Conservation (phyloP, 1,139 yeast species). For the Magnusiomyces ingens region DNA sequence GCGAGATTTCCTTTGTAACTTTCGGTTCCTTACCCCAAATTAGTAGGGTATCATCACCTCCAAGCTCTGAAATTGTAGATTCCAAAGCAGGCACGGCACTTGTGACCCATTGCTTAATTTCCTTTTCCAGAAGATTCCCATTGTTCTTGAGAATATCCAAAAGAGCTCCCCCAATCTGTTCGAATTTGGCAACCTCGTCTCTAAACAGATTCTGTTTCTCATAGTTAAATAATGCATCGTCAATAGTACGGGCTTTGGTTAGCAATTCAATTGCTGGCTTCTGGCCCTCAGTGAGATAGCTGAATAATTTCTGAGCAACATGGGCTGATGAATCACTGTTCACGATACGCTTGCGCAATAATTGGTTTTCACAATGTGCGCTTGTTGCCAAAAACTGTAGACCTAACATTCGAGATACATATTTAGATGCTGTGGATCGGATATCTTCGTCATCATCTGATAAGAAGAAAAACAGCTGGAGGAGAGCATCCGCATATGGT, state of each 20-base stretch:
- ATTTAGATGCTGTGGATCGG: conserved; percentile 23
- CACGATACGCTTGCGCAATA: conserved; percentile 10
- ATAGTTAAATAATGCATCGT: conserved; percentile 39
- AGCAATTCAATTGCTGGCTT: conserved; percentile 17
- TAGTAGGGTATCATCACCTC: neutral
- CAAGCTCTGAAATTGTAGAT: neutral
- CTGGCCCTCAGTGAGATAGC: conserved; percentile 1
- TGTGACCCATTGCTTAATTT: neutral
- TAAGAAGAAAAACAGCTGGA: conserved; percentile 38
- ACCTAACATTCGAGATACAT: conserved; percentile 20
- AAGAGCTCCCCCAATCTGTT: conserved; percentile 6
- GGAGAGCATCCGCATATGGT: conserved; percentile 20
- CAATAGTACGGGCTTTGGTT: conserved; percentile 18
- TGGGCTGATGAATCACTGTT: neutral
- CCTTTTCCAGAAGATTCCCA: neutral
- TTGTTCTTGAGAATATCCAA: neutral
- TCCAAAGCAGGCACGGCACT: neutral
- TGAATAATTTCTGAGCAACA: conserved; percentile 8
- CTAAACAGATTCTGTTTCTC: conserved; percentile 50
- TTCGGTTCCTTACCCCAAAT: conserved; percentile 2
- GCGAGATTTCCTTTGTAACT: conserved; percentile 3
- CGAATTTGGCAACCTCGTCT: conserved; percentile 25
- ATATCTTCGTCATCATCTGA: conserved; percentile 53
- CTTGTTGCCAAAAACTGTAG: conserved; percentile 26
- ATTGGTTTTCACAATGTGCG: conserved; percentile 29